Conservation (phyloP, 2,329 filamentous ascomycete species). For the Canariomyces notabilis region DNA sequence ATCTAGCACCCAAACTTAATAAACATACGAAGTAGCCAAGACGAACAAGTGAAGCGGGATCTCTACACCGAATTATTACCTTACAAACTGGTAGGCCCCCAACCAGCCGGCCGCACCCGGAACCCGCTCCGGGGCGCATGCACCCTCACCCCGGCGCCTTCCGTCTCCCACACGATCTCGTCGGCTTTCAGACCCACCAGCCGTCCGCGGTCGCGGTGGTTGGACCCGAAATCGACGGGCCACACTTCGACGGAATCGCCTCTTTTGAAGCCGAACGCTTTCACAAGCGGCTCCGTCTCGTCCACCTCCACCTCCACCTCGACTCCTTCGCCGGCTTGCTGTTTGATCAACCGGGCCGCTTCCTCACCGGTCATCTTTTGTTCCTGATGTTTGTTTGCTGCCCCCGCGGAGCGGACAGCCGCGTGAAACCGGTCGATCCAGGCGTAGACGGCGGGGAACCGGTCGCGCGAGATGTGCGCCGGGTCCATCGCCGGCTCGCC, state of each 20-base stretch:
- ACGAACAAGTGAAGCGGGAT: not conserved
- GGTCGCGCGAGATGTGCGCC: conserved; percentile 40
- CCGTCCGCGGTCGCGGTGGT: conserved; percentile 52
- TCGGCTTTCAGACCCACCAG: conserved; percentile 47
- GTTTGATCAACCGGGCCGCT: conserved; percentile 43
- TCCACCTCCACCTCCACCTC: conserved; percentile 39
- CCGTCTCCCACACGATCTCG: conserved; percentile 56
- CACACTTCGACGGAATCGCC: conserved; percentile 54
- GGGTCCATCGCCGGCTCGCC: conserved; percentile 48
- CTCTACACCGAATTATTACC: not conserved
- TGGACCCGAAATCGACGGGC: conserved; percentile 58
- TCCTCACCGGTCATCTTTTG: conserved; percentile 47
- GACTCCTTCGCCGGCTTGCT: conserved; percentile 43
- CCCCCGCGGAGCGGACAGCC: conserved; percentile 39
- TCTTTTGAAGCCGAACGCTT: conserved; percentile 42
- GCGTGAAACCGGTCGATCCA: conserved; percentile 60
- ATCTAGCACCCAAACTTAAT: no score
- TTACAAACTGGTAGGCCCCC: conserved; percentile 2
- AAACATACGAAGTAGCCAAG: no score
- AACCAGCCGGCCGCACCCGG: conserved; percentile 35
- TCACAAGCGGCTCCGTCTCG: conserved; percentile 41
- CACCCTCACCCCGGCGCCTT: conserved; percentile 44
- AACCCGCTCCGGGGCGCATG: conserved; percentile 61
- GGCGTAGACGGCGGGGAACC: conserved; percentile 56
- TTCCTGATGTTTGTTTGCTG: conserved; percentile 37